Base-by-base conservation (phyloP, 176 grass and related monocot species). In the Elymus sibiricus region DNA sequence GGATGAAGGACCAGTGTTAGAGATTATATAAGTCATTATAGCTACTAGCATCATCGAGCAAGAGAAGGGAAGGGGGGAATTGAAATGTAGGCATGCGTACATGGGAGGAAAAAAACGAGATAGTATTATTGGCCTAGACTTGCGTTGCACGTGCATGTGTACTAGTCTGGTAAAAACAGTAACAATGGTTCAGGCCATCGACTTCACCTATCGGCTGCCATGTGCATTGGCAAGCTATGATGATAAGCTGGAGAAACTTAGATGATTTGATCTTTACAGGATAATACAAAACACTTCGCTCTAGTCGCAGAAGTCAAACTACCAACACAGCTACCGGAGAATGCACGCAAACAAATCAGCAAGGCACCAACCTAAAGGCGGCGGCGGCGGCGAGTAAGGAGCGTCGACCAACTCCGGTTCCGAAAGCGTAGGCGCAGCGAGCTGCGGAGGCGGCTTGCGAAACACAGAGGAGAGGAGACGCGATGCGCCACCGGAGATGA, bases 401-500 rank as follows among this genome's bases (percentile, higher is more conserved):
- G 46, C 46, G 34, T 56, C 59, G 67, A 77, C 47, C 47, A 11
- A 34, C 58, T 77, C 80, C 19, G 7, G 39, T 27, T 63, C 27
- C 39, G 12, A 28, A 61, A 34, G 65, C 7, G 84, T 37, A 2
- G 56, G 31, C 42, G 79, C 88, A 11, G 72, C 32, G 24, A 83
- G 79, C 74, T 64, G 64, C 14, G 59, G 67, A 5, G 37, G 37
- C 11, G 76, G 26, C 86, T 84, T 94, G 15, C 76, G 43, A 61
- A 94, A 89, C 43, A 91, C 65, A 32, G 84, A 87, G 24, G 84
- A 80, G 4, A 91, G 82, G 37, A 91, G 11, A 9, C 47, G 82
- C 37, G 89, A 84, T 38, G 84, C 87, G 76, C 84, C 29, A 6
- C 76, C 17, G 65, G 89, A 12, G 60, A 94, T 58, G 83, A 94